phyloP scores from a whole-genome alignment of 75 land plant genomes.

The Cupressus sempervirens region DNA sequence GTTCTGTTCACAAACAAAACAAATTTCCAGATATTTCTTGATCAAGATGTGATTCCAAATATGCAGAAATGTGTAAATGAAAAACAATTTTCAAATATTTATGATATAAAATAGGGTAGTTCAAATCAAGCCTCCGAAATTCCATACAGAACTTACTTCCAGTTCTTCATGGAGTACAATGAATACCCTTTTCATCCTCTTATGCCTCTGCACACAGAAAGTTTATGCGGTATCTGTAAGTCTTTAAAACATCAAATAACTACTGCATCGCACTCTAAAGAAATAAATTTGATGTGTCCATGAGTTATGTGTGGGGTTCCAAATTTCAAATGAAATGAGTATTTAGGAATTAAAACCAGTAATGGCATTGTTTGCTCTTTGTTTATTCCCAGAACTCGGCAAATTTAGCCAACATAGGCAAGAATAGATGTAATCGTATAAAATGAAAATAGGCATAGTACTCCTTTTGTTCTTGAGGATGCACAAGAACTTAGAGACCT shows the following conservation, averaged over 20 bases:
- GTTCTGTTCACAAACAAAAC: slow-evolving; percentile 16
- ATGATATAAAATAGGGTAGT: neutral
- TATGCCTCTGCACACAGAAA: slow-evolving; percentile 46
- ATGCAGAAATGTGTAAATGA: neutral
- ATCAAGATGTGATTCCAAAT: neutral
- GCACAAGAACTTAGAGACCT: no score
- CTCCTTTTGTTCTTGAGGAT: no score
- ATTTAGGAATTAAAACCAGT: neutral
- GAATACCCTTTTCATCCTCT: slow-evolving; percentile 58
- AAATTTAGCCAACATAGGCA: neutral
- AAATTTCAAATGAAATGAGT: neutral
- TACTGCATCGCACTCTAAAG: neutral
- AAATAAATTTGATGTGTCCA: neutral
- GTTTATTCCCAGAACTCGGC: neutral
- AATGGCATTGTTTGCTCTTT: neutral
- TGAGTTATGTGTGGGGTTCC: neutral
- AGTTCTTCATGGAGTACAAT: slow-evolving; percentile 64
- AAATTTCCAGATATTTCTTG: slow-evolving; percentile 4
- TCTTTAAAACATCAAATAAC: neutral
- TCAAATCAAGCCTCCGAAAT: neutral
- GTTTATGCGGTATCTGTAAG: neutral
- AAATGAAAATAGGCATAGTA: no score
- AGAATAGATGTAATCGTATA: neutral
- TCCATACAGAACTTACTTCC: slow-evolving; percentile 23
- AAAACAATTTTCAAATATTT: neutral